These are phyloP conservation scores for Pseudofabraea citricarpa DNA, from an alignment of 2,329 filamentous ascomycete species.

Conservation along the genomic window DNA sequence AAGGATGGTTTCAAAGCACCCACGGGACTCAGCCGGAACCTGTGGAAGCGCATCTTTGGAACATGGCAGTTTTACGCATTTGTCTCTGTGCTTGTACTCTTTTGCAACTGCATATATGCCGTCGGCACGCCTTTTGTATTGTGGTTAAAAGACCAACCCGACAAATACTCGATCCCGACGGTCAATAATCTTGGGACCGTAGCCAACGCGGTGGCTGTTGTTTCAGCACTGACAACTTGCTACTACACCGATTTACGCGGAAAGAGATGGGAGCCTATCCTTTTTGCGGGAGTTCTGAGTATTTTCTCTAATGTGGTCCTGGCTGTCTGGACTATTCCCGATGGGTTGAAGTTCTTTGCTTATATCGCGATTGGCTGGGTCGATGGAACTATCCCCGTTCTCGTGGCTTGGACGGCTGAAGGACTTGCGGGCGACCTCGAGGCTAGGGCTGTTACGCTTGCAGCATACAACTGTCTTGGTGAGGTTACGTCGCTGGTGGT, in stretches of 20 bases:
- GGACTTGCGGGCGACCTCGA: not conserved
- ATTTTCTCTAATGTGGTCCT: not conserved
- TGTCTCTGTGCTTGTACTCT: not conserved
- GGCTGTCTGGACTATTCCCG: not conserved
- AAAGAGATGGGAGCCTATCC: not conserved
- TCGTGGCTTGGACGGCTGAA: not conserved
- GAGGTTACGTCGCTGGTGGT: not conserved
- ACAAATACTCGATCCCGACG: not conserved
- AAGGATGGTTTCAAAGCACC: not conserved
- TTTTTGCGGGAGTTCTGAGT: not conserved
- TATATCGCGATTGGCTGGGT: not conserved
- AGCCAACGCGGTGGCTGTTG: not conserved
- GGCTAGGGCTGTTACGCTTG: not conserved
- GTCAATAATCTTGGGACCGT: not conserved
- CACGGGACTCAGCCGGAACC: not conserved
- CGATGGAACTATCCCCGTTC: not conserved
- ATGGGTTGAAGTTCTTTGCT: not conserved
- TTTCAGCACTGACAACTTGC: not conserved
- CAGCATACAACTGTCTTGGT: not conserved
- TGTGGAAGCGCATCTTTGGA: not conserved
- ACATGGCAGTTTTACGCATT: not conserved
- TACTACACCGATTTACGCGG: not conserved
- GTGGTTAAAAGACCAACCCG: not conserved
- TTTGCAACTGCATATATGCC: not conserved
- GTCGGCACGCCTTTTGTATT: not conserved